These are phyloP conservation scores for Mortierella antarctica DNA, from an alignment of 192 early-diverging fungal genomes.

Conservation along the genomic window DNA sequence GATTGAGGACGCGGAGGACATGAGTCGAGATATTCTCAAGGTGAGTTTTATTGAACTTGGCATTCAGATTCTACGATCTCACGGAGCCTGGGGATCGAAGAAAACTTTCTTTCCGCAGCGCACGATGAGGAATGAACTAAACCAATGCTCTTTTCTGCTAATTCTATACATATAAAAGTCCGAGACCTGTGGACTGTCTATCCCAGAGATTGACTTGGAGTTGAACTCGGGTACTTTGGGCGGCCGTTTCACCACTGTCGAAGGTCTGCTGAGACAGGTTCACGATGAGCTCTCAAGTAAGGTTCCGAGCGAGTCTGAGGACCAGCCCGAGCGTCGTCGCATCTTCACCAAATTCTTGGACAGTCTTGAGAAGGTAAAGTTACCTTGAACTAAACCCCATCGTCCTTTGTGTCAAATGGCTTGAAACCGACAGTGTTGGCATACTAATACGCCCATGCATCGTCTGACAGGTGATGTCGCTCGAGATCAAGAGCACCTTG, in stretches of 20 bases:
- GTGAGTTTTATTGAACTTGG: slow-evolving; percentile 31
- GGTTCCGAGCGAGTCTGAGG: slow-evolving; percentile 77
- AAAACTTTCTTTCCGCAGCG: background rate
- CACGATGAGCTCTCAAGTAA: slow-evolving; percentile 82
- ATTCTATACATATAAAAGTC: slow-evolving; percentile 54
- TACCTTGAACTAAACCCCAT: no score
- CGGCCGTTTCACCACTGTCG: slow-evolving; percentile 95
- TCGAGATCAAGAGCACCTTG: slow-evolving; percentile 67
- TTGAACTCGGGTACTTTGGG: slow-evolving; percentile 90
- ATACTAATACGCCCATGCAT: background rate
- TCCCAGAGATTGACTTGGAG: slow-evolving; percentile 92
- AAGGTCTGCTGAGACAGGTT: slow-evolving; percentile 90
- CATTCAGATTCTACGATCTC: background rate
- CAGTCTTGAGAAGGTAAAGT: slow-evolving; percentile 70
- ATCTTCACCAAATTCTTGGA: slow-evolving; percentile 77
- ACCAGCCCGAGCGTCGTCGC: slow-evolving; percentile 63
- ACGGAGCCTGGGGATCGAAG: no score
- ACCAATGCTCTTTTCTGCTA: background rate
- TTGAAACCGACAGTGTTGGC: no score
- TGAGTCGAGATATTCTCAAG: slow-evolving; percentile 94
- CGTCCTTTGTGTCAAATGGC: no score
- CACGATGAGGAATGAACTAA: background rate
- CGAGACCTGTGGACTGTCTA: slow-evolving; percentile 89
- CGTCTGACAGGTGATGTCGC: slow-evolving; percentile 47
- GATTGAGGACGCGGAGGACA: slow-evolving; percentile 86